Evolutionary conservation across 1,284 basidiomycete species (phyloP).

Genomic region (Mycena citricolor): DNA sequence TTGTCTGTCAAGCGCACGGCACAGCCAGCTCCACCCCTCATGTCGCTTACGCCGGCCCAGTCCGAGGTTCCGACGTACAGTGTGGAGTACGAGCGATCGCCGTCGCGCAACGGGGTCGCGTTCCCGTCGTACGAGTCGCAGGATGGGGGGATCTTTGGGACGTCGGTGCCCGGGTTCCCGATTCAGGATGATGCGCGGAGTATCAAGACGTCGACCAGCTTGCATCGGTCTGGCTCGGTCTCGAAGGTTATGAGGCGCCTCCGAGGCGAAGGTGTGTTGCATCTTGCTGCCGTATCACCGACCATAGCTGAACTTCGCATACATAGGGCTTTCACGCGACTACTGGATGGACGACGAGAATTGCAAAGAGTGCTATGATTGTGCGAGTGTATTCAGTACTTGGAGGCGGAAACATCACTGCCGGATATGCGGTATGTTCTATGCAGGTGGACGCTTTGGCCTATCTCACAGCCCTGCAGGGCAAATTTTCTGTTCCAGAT

Average conservation of each 20-base stretch:
- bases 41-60: slow-evolving; percentile 79
- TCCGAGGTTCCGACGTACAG: slow-evolving; percentile 70
- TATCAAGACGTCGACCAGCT: slow-evolving; percentile 67
- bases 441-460: too few species aligned
- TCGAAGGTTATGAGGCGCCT: slow-evolving; percentile 87
- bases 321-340: slow-evolving; percentile 75
- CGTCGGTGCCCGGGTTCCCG: slow-evolving; percentile 80
- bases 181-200: slow-evolving; percentile 82
- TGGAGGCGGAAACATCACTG: slow-evolving; percentile 96
- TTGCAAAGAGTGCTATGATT: slow-evolving; percentile 94
- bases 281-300: slow-evolving; percentile 14
- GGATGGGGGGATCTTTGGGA: slow-evolving; percentile 63
- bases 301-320: too few species aligned
- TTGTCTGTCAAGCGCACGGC: slow-evolving; percentile 50
- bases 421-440: slow-evolving; percentile 77
- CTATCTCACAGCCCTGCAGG: too few species aligned
- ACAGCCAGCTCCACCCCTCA: slow-evolving; percentile 71
- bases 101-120: slow-evolving; percentile 50
- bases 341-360: slow-evolving; percentile 99
- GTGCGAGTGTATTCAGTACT: slow-evolving; percentile 86
- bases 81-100: slow-evolving; percentile 59
- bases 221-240: slow-evolving; percentile 76
- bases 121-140: slow-evolving; percentile 52
- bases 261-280: slow-evolving; percentile 74
- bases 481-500: slow-evolving; percentile 89